Evolutionary conservation across 805 yeast species (phyloP).

Genomic region (Candida lessepsii): DNA sequence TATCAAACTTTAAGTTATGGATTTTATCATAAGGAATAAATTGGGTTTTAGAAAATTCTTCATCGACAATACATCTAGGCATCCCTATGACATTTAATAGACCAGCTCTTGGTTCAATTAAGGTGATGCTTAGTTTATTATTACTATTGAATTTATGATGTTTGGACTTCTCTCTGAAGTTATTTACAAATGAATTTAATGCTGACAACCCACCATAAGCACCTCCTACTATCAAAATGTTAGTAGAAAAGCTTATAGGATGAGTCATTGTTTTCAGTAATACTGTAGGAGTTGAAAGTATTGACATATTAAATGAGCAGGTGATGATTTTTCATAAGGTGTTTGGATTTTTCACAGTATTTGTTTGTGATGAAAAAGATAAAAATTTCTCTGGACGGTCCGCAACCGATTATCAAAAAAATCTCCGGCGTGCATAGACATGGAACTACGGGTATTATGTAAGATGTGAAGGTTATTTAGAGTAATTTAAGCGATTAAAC

Average conservation of each 20-base stretch:
- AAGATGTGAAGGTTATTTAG: too few species aligned
- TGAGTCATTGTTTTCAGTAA: background rate
- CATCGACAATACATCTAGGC: slow-evolving; percentile 39
- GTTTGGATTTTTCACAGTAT: background rate
- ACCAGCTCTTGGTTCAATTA: slow-evolving; percentile 42
- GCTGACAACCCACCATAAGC: slow-evolving; percentile 42
- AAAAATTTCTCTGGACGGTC: slow-evolving; percentile 4
- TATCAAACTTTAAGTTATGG: slow-evolving; percentile 28
- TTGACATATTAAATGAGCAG: background rate
- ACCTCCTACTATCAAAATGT: slow-evolving; percentile 42
- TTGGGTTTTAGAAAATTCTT: slow-evolving; percentile 38
- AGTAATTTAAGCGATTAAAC: background rate
- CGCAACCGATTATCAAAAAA: slow-evolving; percentile 7
- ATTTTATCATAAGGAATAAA: slow-evolving; percentile 32
- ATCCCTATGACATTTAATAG: slow-evolving; percentile 40
- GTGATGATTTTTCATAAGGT: background rate
- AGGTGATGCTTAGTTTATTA: slow-evolving; percentile 26
- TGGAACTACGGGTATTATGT: too few species aligned
- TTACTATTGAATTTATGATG: background rate
- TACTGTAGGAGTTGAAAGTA: background rate
- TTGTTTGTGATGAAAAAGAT: slow-evolving; percentile 5
- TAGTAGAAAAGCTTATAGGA: slow-evolving; percentile 24
- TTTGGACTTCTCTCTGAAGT: slow-evolving; percentile 18
- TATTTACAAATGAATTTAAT: slow-evolving; percentile 26
- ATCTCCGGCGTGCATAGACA: too few species aligned